phyloP scores from a whole-genome alignment of 495 filamentous ascomycete genomes.

The Talaromyces borbonicus region DNA sequence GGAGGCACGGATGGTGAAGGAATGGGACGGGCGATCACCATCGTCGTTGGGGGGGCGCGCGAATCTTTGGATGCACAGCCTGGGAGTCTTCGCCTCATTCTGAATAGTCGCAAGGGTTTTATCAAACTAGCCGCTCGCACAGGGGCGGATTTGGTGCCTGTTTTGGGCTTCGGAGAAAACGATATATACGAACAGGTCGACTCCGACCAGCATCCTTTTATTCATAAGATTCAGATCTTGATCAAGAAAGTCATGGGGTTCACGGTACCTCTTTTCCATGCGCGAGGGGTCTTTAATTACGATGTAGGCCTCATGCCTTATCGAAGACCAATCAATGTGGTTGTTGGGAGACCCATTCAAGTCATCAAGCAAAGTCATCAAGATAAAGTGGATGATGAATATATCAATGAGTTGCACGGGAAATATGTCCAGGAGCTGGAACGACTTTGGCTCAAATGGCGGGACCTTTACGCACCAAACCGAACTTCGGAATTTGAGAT shows the following conservation, averaged over 20 bases:
- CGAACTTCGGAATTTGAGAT: slow-evolving; percentile 68
- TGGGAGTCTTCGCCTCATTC: slow-evolving; percentile 58
- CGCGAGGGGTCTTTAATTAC: slow-evolving; percentile 91
- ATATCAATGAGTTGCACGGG: slow-evolving; percentile 71
- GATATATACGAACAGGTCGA: slow-evolving; percentile 86
- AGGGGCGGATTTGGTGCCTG: slow-evolving; percentile 85
- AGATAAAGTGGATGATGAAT: slow-evolving; percentile 51
- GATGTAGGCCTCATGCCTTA: slow-evolving; percentile 96
- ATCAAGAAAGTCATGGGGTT: slow-evolving; percentile 84
- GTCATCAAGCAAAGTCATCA: slow-evolving; percentile 47
- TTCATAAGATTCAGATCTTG: slow-evolving; percentile 69
- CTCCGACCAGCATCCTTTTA: slow-evolving; percentile 55
- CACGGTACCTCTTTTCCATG: slow-evolving; percentile 84
- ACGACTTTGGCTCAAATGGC: slow-evolving; percentile 80
- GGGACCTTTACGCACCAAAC: slow-evolving; percentile 70
- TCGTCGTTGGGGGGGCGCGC: slow-evolving; percentile 85
- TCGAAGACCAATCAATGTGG: slow-evolving; percentile 72
- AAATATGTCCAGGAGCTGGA: slow-evolving; percentile 69
- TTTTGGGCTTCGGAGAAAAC: slow-evolving; percentile 89
- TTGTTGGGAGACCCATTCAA: slow-evolving; percentile 71
- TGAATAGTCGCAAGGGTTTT: slow-evolving; percentile 81
- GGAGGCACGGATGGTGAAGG: slow-evolving; percentile 72
- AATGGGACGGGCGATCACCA: slow-evolving; percentile 94
- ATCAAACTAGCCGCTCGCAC: slow-evolving; percentile 85
- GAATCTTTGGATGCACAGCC: slow-evolving; percentile 86